Base-by-base conservation (phyloP, 192 early-diverging fungal species). In the Coemansia sp. region DNA sequence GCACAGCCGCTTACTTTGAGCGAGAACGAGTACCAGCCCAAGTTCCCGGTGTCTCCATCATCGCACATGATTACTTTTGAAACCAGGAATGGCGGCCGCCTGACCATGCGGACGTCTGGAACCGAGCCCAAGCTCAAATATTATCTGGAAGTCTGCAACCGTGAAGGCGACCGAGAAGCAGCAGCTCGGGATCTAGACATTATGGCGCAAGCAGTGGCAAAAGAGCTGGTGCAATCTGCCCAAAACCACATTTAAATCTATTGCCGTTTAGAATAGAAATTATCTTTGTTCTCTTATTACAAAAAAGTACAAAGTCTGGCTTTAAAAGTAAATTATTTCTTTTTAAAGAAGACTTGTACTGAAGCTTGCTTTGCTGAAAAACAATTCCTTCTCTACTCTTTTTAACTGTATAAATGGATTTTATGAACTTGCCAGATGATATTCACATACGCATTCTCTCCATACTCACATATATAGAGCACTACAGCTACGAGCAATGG, bases 51-150 rank as follows among this genome's bases (percentile, higher is more conserved):
- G 2, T 90, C 90, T 2, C 57, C 80, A 1, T 79, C 82, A 5
- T 85, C 92, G 5, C 88, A 97, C 30, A 97, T 97, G 94, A 85
- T 97, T 34, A 97, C 93, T 0, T 92, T 97, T 62, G 78, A 79
- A 55, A 82, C 87, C 11, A 82, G 85, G 53, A 85, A 88, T 38
- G 81, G 80, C 40, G 83, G 80, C 40, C 82, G 86, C 17, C 79
- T 85, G 47, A 89, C 86, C 8, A 61, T 88, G 63, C 79, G 84
- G 51, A 85, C 87, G 2, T 82, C 88, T 46, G 91, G 91, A 6
- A 94, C 93, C 6, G 94, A 94, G 69, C 93, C 90, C 60, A 97
- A 93, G 64, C 83, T 93, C 73, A 93, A 93, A 76, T 91, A 90
- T 60, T 91, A 91, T 58, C 57, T 85, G 30, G 90, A 93, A 38